A percentile compares a stretch with the other conserved stretches of the same genome.
phyloP scores from a whole-genome alignment of 768 basidiomycete species.

The Lanmaoa pseudosensibilis region DNA sequence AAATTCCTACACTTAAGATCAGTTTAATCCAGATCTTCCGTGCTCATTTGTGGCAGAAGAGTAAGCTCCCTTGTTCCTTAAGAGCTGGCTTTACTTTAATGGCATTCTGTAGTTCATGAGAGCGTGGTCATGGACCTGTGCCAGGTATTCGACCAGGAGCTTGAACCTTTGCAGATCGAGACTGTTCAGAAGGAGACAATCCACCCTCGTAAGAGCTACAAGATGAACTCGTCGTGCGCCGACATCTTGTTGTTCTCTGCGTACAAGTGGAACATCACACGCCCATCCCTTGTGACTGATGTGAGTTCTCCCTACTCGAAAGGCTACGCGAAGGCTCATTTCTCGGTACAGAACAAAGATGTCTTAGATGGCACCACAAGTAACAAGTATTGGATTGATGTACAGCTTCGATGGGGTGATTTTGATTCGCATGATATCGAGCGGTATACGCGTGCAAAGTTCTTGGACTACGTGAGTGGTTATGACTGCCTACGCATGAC shows the following conservation, averaged over 20 bases:
- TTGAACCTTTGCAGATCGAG: constrained; percentile 97
- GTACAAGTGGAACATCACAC: constrained; percentile 97
- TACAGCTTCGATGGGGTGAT: constrained; percentile 95
- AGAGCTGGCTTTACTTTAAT: constrained; percentile 10
- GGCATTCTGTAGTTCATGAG: constrained; percentile 63
- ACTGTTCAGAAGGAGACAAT: constrained; percentile 99
- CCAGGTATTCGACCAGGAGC: constrained; percentile 98
- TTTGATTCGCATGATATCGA: constrained; percentile 99
- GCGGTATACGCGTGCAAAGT: constrained; percentile 97
- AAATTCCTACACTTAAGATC: constrained; percentile 97
- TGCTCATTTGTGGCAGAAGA: constrained; percentile 99
- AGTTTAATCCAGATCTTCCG: constrained; percentile 99
- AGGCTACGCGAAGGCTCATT: constrained; percentile 3
- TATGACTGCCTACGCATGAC: neutral
- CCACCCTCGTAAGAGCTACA: constrained; percentile 99
- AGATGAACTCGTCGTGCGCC: constrained; percentile 99
- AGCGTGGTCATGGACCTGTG: constrained; percentile 95
- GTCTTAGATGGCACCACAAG: constrained; percentile 96
- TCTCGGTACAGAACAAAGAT: constrained; percentile 71
- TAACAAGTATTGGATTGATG: constrained; percentile 98
- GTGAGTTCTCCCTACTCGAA: constrained; percentile 41
- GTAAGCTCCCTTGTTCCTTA: constrained; percentile 47
- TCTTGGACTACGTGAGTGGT: constrained; percentile 86
- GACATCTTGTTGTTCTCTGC: constrained; percentile 97
- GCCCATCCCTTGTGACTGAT: constrained; percentile 93